Percentiles rank a stretch among this genome's conserved stretches.
phyloP scores from a whole-genome alignment of 202 grass and related monocot species.

The Zoysia matrella region DNA sequence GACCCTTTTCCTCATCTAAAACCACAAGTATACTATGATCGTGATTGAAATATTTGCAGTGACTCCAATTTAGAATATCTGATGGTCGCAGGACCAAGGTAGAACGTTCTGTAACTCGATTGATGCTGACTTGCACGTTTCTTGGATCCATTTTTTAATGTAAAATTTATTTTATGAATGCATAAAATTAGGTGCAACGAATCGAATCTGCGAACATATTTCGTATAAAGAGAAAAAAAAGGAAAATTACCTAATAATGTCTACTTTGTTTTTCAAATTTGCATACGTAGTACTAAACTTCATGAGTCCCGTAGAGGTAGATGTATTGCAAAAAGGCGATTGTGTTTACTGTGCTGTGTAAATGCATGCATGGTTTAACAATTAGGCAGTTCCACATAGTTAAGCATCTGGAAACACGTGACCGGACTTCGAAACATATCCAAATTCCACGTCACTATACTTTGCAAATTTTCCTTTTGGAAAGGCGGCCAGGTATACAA shows the following conservation, averaged over 20 bases:
- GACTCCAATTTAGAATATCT: slow-evolving; percentile 32
- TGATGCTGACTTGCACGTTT: not conserved
- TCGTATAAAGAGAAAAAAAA: not conserved
- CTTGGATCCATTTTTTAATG: not conserved
- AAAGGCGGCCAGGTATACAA: not conserved
- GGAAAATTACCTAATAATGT: too few species aligned
- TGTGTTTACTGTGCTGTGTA: too few species aligned
- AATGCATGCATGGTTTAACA: too few species aligned
- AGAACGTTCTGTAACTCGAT: not conserved
- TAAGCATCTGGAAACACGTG: slow-evolving; percentile 32
- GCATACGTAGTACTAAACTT: too few species aligned
- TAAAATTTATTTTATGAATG: not conserved
- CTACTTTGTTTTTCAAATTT: too few species aligned
- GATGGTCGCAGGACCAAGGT: not conserved
- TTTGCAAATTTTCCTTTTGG: not conserved
- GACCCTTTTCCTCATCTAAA: too few species aligned
- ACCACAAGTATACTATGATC: too few species aligned
- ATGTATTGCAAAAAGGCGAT: too few species aligned
- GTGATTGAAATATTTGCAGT: slow-evolving; percentile 2
- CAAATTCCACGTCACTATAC: not conserved
- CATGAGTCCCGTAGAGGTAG: too few species aligned
- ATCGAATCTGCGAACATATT: too few species aligned
- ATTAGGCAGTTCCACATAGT: slow-evolving; percentile 16
- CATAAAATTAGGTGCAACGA: not conserved
- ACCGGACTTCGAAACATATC: slow-evolving; percentile 24